Conservation (phyloP, 2,329 filamentous ascomycete species). For the Sarocladiaceae sp. region DNA sequence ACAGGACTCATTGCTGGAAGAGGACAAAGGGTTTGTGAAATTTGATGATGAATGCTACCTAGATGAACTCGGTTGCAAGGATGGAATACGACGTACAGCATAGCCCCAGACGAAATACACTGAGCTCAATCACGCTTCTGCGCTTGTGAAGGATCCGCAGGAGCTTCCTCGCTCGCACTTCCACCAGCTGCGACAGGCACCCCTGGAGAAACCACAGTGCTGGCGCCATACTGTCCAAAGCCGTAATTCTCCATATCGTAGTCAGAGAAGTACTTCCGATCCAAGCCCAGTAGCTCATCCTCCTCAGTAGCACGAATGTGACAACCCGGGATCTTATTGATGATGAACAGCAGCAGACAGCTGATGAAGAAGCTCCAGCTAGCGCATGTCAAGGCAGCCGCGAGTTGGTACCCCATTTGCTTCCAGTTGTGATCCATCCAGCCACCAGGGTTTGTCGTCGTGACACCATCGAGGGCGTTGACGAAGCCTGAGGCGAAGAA, state of each 20-base stretch:
- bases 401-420: conserved; percentile 52
- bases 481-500: conserved; percentile 48
- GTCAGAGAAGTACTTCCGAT: conserved; percentile 25
- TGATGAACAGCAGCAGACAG: conserved; percentile 44
- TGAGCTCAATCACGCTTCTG: neutral
- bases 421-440: conserved; percentile 45
- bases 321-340: conserved; percentile 51
- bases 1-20: no score
- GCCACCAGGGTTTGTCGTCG: conserved; percentile 37
- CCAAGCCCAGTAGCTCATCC: conserved; percentile 46
- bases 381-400: conserved; percentile 47
- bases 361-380: conserved; percentile 48
- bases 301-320: conserved; percentile 49
- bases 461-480: conserved; percentile 47
- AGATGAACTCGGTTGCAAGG: no score
- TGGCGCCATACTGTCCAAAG: conserved; percentile 11
- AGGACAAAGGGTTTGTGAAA: neutral
- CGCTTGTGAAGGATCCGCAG: neutral
- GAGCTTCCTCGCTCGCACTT: neutral
- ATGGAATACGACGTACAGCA: no score
- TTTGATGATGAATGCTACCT: no score
- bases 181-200: neutral
- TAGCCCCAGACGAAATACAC: no score
- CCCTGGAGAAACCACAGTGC: neutral
- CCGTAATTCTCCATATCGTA: conserved; percentile 11